phyloP scores from a whole-genome alignment of 441 rosid genomes.

The Erodium chrysanthum region DNA sequence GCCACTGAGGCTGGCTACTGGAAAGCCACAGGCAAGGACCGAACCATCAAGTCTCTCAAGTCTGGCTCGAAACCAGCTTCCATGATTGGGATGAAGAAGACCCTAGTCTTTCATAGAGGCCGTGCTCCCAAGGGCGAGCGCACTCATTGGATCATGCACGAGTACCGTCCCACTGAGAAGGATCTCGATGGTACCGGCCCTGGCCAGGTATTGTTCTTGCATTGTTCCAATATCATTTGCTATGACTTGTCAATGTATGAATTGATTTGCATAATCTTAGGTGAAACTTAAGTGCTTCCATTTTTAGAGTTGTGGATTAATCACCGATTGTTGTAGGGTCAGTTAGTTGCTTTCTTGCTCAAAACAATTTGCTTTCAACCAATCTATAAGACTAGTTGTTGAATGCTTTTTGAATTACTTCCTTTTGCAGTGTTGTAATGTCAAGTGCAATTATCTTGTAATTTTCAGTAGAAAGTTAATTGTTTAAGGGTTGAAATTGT shows the following conservation, averaged over 20 bases:
- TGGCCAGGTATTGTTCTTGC: constrained; percentile 43
- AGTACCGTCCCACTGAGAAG: constrained; percentile 60
- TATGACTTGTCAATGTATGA: too few species aligned
- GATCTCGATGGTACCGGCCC: constrained; percentile 72
- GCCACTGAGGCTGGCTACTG: constrained; percentile 85
- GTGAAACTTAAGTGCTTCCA: not conserved
- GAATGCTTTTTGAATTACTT: too few species aligned
- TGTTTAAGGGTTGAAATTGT: too few species aligned
- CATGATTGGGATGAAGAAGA: constrained; percentile 79
- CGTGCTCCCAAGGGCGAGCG: constrained; percentile 86
- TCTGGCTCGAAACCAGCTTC: constrained; percentile 14
- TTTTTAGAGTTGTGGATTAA: not conserved
- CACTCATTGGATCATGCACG: constrained; percentile 84
- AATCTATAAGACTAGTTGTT: too few species aligned
- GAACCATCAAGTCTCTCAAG: constrained; percentile 63
- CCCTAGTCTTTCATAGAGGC: constrained; percentile 74
- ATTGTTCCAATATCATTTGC: too few species aligned
- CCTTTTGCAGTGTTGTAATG: too few species aligned
- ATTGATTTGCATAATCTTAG: not conserved
- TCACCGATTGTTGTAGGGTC: not conserved
- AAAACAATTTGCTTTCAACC: too few species aligned
- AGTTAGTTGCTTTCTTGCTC: not conserved
- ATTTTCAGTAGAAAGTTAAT: too few species aligned
- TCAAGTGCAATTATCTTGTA: too few species aligned
- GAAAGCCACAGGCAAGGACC: constrained; percentile 91